Percentiles rank a stretch among this genome's conserved stretches.
These are phyloP conservation scores for Skeletonema potamos DNA, from an alignment of 108 stramenopile species.

Conservation along the genomic window DNA sequence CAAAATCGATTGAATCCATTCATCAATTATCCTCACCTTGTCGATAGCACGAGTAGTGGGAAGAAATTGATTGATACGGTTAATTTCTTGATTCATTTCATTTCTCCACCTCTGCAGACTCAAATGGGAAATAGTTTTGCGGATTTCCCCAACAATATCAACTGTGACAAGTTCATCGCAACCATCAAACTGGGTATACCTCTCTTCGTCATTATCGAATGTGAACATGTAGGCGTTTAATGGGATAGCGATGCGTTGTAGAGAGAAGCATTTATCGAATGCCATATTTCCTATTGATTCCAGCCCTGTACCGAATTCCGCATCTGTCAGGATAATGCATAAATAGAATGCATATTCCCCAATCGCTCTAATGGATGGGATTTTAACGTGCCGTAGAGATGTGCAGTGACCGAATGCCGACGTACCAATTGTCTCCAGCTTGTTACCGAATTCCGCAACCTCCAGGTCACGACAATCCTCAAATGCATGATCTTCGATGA, in stretches of 20 bases:
- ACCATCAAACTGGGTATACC: not conserved
- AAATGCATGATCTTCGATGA: not conserved
- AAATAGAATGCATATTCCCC: not conserved
- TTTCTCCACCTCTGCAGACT: not conserved
- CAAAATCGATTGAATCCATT: not conserved
- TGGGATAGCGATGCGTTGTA: no score
- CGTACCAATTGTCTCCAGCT: not conserved
- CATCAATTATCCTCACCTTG: not conserved
- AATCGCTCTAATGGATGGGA: not conserved
- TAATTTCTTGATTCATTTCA: not conserved
- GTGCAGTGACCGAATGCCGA: not conserved
- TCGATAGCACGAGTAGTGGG: not conserved
- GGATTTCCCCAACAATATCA: not conserved
- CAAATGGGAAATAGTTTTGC: not conserved
- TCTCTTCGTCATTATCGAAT: no score
- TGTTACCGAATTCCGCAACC: not conserved
- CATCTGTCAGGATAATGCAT: not conserved
- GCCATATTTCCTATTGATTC: not conserved
- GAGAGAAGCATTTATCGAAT: not conserved
- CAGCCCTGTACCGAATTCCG: not conserved
- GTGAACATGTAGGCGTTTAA: no score
- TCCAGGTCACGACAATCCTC: not conserved
- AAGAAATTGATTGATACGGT: not conserved
- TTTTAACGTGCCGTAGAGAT: not conserved
- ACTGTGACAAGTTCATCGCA: not conserved